These are phyloP conservation scores for Microdochium bolleyi DNA, from an alignment of 2,329 filamentous ascomycete species.

Conservation along the genomic window DNA sequence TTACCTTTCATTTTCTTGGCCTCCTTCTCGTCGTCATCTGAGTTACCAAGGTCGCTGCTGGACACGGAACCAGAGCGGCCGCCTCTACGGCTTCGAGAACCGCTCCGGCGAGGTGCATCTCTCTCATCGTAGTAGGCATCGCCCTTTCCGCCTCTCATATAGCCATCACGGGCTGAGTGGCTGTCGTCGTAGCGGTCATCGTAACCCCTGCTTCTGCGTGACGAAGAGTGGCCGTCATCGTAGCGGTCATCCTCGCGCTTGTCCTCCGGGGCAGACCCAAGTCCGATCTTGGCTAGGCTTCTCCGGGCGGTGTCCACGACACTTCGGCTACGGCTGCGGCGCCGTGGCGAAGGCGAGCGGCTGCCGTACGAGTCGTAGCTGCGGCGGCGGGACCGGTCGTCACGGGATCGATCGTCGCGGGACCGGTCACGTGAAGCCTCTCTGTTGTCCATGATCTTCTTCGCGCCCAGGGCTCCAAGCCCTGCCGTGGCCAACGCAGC, in stretches of 20 bases:
- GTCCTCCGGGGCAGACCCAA: slow-evolving; percentile 41
- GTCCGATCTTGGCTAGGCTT: slow-evolving; percentile 52
- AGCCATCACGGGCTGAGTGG: slow-evolving; percentile 18
- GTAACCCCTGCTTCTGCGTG: slow-evolving; percentile 24
- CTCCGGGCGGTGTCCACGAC: slow-evolving; percentile 56
- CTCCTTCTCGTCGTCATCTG: slow-evolving; percentile 46
- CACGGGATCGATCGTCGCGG: no score
- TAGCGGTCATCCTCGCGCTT: slow-evolving; percentile 37
- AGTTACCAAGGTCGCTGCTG: slow-evolving; percentile 49
- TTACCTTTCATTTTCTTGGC: slow-evolving; percentile 54
- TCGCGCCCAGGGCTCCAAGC: slow-evolving; percentile 51
- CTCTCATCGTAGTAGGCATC: slow-evolving; percentile 36
- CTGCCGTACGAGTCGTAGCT: slow-evolving; percentile 38
- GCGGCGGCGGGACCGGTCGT: slow-evolving; percentile 47
- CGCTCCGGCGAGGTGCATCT: slow-evolving; percentile 28
- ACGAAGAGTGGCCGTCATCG: slow-evolving; percentile 24
- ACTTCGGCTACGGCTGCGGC: slow-evolving; percentile 53
- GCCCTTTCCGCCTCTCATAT: slow-evolving; percentile 24
- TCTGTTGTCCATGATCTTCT: slow-evolving; percentile 45
- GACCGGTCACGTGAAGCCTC: slow-evolving; percentile 31
- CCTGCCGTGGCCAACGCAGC: slow-evolving; percentile 57
- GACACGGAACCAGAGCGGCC: slow-evolving; percentile 39
- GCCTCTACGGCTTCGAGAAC: slow-evolving; percentile 26
- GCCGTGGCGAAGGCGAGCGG: slow-evolving; percentile 31
- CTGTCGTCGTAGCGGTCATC: slow-evolving; percentile 26